Evolutionary conservation across 2,329 filamentous ascomycete genomes (phyloP), one percentile per base, ranked within the genome.

Genomic region (Epichloe amarillans): DNA sequence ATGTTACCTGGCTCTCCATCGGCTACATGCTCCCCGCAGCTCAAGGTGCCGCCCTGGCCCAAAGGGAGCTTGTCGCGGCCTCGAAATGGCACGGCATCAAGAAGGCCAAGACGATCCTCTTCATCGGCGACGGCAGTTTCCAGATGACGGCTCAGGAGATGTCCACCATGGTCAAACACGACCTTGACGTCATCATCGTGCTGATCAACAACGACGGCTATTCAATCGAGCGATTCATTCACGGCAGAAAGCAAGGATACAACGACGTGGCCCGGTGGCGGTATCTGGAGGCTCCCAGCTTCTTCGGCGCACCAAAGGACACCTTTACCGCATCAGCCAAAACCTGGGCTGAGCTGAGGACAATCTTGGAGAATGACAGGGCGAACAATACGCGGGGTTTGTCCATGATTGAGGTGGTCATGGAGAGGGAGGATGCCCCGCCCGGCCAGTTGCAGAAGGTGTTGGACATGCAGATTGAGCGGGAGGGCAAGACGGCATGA

Each of bases 81-180:
- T 53, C 52, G 3, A 47, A 55, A 2, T 58, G 56, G 38, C 45
- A 56, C 17, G 54, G 53, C n/a, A 15, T 58, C 15, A 50, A 53
- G 14, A 50, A 53, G 10, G 58, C 64, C 6, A 61, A 63, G 14
- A 76, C 78, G 0, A 69, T 82, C 10, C 64, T 83, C 2, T 70
- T 80, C 53, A 80, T 80, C 36, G 80, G 80, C 5, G 80, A 83
- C 49, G 82, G 81, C 3, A 81, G 78, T 54, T 73, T 85, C 52
- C 76, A 83, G 55, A 76, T 85, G 66, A 85, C 81, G 0, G 79
- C 74, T 0, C 82, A 86, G 60, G 81, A 84, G 55, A 66, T 86
- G 3, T 75, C 76, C 11, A 82, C 79, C 2, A 83, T 84, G 57
- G 77, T 85, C 56, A 68, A 68, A 15, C 68, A 75, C 50, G 67